These are phyloP conservation scores for Phytophthora boehmeriae DNA, from an alignment of 352 stramenopile genomes.

Conservation along the genomic window DNA sequence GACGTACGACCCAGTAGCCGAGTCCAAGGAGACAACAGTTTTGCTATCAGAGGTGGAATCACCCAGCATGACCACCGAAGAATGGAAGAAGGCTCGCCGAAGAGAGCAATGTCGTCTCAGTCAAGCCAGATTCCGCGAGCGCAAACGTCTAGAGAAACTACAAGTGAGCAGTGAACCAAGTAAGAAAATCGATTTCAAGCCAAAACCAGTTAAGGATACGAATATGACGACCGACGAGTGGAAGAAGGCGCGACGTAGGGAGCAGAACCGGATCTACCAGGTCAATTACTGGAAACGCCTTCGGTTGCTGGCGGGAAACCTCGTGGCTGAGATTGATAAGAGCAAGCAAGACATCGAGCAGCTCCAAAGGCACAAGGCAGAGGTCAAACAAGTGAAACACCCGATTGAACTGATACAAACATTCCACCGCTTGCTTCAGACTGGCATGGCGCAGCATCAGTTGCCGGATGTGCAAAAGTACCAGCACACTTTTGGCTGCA, in stretches of 20 bases:
- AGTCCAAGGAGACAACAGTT: no score
- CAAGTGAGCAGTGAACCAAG: no score
- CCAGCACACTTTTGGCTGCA: conserved; percentile 17
- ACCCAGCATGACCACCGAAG: no score
- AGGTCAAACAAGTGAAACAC: background rate
- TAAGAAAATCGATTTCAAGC: no score
- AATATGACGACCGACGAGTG: background rate
- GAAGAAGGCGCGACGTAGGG: background rate
- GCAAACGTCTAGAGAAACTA: no score
- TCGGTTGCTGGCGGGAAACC: background rate
- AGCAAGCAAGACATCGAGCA: conserved; percentile 48
- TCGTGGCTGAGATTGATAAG: conserved; percentile 27
- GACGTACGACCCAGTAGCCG: conserved; percentile 33
- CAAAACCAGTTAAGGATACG: no score
- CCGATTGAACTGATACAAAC: conserved; percentile 16
- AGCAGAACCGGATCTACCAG: conserved; percentile 4
- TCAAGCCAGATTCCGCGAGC: background rate
- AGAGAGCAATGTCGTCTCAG: conserved; percentile 19
- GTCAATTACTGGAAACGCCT: background rate
- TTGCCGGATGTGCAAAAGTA: background rate
- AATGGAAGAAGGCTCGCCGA: conserved; percentile 8
- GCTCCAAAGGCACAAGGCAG: conserved; percentile 19
- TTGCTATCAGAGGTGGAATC: no score
- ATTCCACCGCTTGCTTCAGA: conserved; percentile 37
- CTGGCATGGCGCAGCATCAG: conserved; percentile 5